Base-by-base conservation (phyloP, 192 early-diverging fungal species). In the Coemansia nantahalensis region DNA sequence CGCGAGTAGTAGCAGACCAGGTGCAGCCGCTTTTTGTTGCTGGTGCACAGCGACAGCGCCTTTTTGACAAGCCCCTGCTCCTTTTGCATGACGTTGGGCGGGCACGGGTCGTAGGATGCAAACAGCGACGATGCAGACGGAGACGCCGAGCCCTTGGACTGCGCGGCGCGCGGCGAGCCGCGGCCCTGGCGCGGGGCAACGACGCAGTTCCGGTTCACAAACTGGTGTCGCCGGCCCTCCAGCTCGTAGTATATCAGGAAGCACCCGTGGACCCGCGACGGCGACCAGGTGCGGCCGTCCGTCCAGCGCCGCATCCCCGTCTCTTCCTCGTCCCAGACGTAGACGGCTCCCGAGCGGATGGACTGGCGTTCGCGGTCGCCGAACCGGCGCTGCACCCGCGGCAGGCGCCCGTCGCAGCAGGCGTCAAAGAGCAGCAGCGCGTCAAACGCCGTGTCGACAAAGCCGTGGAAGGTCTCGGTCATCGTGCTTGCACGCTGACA, bases 231-330 rank as follows among this genome's bases (percentile, higher is more conserved):
- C 35, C 84, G 79, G 30, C 80, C 77, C 54, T 92, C 86, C 14
- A 90, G 69, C 68, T 92, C 90, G 62, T 90, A 86, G 65, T 94
- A 94, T 16, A 90, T 92, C 30, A 94, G 64, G 66, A 94, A 94
- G 50, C 83, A 86, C 21, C 92, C 92, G 21, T 88, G 84, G 26
- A 94, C 90, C 16, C 92, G 81, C 30, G 84, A 87, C 1, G 92
- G 86, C 26, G 87, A 89, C 92, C 92, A 94, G 24, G 83, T 86
- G 54, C 86, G 82, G 13, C 90, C 90, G 65, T 94, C 92, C 0
- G 92, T 93, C 92, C 92, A 94, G 30, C 92, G 74, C 45, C 88
- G 73, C 84, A 94, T 94, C 10, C 90, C 89, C 7, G 87, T 85
- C 53, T 94, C 92, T 37, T 89, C 82, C 77, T 94, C 92, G 68